Evolutionary conservation across 148 eudicot species (phyloP), one percentile per base, ranked within the genome.

Genomic region (Diospyros lotus): DNA sequence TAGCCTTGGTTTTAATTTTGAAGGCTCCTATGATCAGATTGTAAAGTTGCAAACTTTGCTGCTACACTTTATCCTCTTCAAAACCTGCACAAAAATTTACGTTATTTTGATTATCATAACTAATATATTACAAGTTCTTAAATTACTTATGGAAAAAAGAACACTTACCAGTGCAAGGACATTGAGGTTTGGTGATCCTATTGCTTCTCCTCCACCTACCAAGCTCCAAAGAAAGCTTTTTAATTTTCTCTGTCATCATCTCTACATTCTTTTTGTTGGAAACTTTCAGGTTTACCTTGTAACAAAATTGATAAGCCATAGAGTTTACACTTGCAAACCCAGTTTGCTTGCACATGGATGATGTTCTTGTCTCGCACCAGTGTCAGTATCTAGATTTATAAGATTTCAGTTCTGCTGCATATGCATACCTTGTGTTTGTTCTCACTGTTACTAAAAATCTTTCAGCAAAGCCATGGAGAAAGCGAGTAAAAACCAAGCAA

Each of bases 401-500:
- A 17, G 28, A 72, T 45, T 62, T 72, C n/a, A 4, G 39, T 72
- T 17, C 1, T 42, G 45, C 14, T 40, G 6, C 4, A 43, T 42
- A 28, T 14, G 15, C 54, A 60, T 10, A 9, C 60, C 66, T 60
- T 50, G n/a, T 15, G 2, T 43, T 80, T 60, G 4, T 62, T 28
- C 40, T 78, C 4, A 9, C 63, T 10, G 2, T 39, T 45, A 17
- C 40, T 63, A 40, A 56, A 66, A 15, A 61, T 80, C 11, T 59
- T 86, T 79, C 88, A 94, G 98, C 77, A 90, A 90, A 88, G 98
- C 97, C 48, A 82, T 94, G 89, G 96, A 94, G 86, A 90, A 77
- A 89, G 96, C 95, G 72, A 87, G 84, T 68, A 83, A 82, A 50
- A 85, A 82, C 76, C 84, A 85, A 77, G 82, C 80, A 77, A 74